A percentile compares a stretch with the other conserved stretches of the same genome.
These are phyloP conservation scores for Melampsora abietis-canadensis DNA, from an alignment of 1,284 basidiomycete genomes.

Conservation along the genomic window DNA sequence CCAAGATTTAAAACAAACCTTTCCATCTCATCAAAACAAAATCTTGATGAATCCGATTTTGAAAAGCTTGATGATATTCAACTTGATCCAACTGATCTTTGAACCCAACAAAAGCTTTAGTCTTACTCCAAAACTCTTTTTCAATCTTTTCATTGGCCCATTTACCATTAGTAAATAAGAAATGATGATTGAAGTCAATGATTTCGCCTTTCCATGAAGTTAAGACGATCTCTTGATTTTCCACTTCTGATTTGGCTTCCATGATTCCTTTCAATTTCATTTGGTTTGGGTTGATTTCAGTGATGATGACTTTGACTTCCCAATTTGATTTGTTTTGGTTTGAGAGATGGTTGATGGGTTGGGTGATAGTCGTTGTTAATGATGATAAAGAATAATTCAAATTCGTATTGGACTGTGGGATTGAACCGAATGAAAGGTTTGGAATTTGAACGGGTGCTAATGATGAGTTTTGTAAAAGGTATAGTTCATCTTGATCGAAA, in stretches of 20 bases:
- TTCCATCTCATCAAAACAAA: constrained; percentile 39
- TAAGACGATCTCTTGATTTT: constrained; percentile 3
- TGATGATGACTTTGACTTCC: constrained; percentile 25
- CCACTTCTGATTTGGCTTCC: constrained; percentile 5
- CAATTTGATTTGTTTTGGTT: constrained; percentile 1
- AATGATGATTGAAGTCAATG: constrained; percentile 13
- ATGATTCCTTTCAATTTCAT: constrained; percentile 12
- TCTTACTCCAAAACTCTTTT: constrained; percentile 19
- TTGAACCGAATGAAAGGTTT: constrained; percentile 5
- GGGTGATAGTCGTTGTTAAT: no score
- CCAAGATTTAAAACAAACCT: constrained; percentile 4
- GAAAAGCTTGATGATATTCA: constrained; percentile 5
- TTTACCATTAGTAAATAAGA: not conserved
- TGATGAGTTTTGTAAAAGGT: constrained; percentile 1
- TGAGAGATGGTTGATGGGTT: not conserved
- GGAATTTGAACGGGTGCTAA: not conserved
- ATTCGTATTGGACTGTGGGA: not conserved
- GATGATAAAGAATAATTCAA: no score
- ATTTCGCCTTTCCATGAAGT: constrained; percentile 23
- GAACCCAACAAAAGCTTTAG: constrained; percentile 16
- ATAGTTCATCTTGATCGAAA: not conserved
- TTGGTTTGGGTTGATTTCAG: constrained; percentile 1
- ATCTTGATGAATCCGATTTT: constrained; percentile 6
- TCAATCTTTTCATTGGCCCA: constrained; percentile 21
- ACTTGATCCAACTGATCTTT: constrained; percentile 4